phyloP scores from a whole-genome alignment of 257 asterid species.

The Nyctanthes arbortristis region DNA sequence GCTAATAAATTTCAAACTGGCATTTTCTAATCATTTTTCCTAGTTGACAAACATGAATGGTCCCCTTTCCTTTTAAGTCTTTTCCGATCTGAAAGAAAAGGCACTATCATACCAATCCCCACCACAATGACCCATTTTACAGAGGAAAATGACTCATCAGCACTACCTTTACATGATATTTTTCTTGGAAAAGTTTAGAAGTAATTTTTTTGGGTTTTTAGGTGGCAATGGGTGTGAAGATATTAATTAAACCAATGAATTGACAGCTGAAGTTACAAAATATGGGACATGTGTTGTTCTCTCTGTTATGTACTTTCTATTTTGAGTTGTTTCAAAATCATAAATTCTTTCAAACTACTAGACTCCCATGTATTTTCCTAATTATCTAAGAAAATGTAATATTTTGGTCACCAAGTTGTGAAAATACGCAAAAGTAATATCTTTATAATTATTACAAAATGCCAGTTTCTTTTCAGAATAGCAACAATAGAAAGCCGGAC shows the following conservation, averaged over 20 bases:
- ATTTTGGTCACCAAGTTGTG: no score
- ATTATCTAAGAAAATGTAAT: no score
- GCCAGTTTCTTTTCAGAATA: no score
- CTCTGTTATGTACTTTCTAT: background rate
- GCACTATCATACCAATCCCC: constrained; percentile 1
- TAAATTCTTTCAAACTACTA: no score
- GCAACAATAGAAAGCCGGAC: no score
- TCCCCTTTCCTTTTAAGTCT: background rate
- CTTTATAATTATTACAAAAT: no score
- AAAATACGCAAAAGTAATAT: no score
- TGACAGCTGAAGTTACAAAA: background rate
- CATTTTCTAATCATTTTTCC: constrained; percentile 6
- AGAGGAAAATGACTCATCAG: constrained; percentile 10
- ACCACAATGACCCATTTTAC: background rate
- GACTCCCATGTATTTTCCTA: background rate
- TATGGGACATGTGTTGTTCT: background rate
- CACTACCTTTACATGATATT: no score
- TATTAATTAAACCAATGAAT: background rate
- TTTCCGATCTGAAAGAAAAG: background rate
- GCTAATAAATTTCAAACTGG: constrained; percentile 29
- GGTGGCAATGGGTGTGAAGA: background rate
- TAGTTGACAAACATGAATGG: constrained; percentile 17
- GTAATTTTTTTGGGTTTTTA: background rate
- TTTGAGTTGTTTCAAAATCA: background rate
- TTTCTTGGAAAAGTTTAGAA: no score